Conservation (phyloP, 495 filamentous ascomycete genomes). For the Friedmanniomyces simplex region DNA sequence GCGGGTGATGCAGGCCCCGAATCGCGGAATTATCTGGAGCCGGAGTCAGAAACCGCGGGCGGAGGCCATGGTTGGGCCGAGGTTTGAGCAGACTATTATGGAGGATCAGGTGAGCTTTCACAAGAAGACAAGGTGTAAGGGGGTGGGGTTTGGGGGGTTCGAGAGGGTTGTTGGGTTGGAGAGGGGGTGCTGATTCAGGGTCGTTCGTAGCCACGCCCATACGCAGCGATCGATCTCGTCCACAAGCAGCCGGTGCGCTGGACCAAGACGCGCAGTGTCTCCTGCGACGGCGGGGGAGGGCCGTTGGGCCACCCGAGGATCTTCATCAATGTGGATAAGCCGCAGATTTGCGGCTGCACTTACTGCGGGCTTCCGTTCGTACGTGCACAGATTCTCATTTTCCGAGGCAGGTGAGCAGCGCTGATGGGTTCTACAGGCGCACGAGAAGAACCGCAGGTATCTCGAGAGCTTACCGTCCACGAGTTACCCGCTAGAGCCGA, state of each 20-base stretch:
- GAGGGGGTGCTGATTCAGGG: neutral
- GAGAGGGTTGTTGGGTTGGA: neutral
- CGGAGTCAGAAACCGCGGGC: conserved; percentile 68
- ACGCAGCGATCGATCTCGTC: conserved; percentile 87
- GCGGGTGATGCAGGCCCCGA: conserved; percentile 70
- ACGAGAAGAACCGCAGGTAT: conserved; percentile 73
- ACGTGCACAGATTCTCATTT: conserved; percentile 38
- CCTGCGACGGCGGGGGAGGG: conserved; percentile 89
- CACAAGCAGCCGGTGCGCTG: conserved; percentile 91
- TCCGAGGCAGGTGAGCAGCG: neutral
- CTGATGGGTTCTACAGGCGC: conserved; percentile 45
- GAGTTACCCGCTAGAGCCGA: conserved; percentile 57
- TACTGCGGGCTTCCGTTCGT: conserved; percentile 97
- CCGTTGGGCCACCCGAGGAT: conserved; percentile 83
- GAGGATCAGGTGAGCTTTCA: conserved; percentile 56
- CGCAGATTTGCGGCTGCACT: conserved; percentile 76
- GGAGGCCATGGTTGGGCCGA: conserved; percentile 78
- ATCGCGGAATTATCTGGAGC: conserved; percentile 71
- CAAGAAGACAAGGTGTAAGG: neutral
- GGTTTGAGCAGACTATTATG: conserved; percentile 95
- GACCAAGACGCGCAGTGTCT: conserved; percentile 68
- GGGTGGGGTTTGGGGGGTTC: neutral
- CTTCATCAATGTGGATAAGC: conserved; percentile 97
- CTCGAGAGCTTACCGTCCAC: conserved; percentile 70
- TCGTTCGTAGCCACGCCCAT: conserved; percentile 60